Evolutionary conservation across 495 filamentous ascomycete genomes (phyloP).

Genomic region (Lasiosphaeria ovina): DNA sequence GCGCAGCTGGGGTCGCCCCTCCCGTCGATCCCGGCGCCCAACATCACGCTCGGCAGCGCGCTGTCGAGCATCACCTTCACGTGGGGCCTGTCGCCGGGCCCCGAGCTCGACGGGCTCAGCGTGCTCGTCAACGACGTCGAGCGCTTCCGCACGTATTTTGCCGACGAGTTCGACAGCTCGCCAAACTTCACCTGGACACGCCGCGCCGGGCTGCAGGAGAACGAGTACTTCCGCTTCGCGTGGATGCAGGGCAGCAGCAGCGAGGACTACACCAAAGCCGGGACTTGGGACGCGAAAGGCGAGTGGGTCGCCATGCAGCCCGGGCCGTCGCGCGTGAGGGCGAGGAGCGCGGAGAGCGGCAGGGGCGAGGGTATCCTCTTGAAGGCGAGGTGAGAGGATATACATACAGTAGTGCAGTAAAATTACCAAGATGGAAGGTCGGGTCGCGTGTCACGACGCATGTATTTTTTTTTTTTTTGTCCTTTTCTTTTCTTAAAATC

Average conservation of each 20-base stretch:
- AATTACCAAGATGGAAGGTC: no score
- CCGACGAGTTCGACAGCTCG: constrained; percentile 40
- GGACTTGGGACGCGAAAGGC: constrained; percentile 68
- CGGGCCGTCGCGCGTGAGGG: constrained; percentile 44
- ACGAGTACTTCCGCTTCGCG: constrained; percentile 82
- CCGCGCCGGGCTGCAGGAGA: constrained; percentile 46
- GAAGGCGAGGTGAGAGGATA: no score
- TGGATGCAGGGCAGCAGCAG: constrained; percentile 67
- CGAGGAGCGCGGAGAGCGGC: constrained; percentile 15
- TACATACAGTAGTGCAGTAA: no score
- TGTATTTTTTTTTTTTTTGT: no score
- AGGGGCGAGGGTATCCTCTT: neutral
- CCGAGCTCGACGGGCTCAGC: constrained; percentile 75
- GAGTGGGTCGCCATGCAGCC: constrained; percentile 61
- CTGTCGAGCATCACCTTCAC: constrained; percentile 52
- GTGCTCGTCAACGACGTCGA: constrained; percentile 95
- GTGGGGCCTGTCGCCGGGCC: constrained; percentile 52
- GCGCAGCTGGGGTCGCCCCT: constrained; percentile 65
- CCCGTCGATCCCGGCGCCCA: constrained; percentile 58
- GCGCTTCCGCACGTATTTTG: constrained; percentile 62
- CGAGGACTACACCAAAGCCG: constrained; percentile 78
- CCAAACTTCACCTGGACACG: constrained; percentile 46
- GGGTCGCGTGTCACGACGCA: no score
- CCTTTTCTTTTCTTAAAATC: no score
- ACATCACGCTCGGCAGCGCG: constrained; percentile 37